These are phyloP conservation scores for Leishmania tropica DNA, from an alignment of 208 protist species.

Conservation along the genomic window DNA sequence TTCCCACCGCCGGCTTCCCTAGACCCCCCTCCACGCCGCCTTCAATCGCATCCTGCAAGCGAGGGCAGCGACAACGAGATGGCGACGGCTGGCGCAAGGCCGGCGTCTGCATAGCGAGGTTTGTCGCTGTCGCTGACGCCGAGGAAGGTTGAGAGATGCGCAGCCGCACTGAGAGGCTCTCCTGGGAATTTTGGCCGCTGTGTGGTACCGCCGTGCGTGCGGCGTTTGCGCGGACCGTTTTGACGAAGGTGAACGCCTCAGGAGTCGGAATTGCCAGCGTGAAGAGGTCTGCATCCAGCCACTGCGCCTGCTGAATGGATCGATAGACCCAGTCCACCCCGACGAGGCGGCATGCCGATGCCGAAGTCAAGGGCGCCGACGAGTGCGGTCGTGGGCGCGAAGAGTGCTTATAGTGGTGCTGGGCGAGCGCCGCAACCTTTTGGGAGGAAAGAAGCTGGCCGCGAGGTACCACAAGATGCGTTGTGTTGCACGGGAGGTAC, in stretches of 20 bases:
- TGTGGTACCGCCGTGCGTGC: background rate
- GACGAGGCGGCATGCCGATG: constrained; percentile 48
- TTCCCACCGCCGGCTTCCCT: background rate
- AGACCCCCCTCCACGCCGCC: background rate
- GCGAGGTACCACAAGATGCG: constrained; percentile 49
- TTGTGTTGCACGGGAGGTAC: constrained; percentile 37
- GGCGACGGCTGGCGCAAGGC: background rate
- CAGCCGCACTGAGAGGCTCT: background rate
- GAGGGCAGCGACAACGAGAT: background rate
- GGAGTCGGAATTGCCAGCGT: constrained; percentile 35
- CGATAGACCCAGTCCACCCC: constrained; percentile 54
- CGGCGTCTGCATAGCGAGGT: background rate
- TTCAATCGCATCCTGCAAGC: background rate
- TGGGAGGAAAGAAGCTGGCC: constrained; percentile 26
- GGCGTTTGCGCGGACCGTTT: background rate
- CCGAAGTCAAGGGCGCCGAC: background rate
- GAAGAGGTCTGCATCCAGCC: constrained; percentile 58
- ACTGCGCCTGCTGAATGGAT: constrained; percentile 43
- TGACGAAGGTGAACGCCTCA: constrained; percentile 22
- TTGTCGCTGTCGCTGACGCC: constrained; percentile 4
- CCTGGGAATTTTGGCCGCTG: constrained; percentile 1
- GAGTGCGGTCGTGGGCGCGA: constrained; percentile 3
- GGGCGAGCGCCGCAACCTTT: constrained; percentile 42
- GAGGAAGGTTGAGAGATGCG: background rate
- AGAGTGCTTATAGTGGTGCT: constrained; percentile 12